Evolutionary conservation across 257 asterid genomes (phyloP), one percentile per base, ranked within the genome.

Genomic region (Penstemon barbatus): DNA sequence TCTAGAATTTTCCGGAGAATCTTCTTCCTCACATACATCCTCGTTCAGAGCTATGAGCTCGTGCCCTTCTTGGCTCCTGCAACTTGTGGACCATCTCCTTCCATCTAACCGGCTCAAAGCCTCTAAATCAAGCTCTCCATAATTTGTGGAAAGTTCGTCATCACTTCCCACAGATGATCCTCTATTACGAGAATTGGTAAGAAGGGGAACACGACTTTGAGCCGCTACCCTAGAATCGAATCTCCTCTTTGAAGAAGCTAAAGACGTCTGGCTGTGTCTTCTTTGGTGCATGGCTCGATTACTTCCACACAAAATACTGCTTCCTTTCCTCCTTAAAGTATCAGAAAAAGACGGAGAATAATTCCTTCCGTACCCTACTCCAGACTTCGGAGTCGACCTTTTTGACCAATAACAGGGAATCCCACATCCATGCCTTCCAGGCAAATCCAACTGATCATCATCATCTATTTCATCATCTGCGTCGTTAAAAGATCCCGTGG

Each of bases 351-450:
- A 91, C 3, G 99, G 97, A 13, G 98, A 91, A 65, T 79, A 88
- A 64, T 86, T 79, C 71, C 96, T 93, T 42, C 90, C 90, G 63
- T 77, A 75, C 49, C 92, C 89, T 2, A 73, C 75, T 80, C 91
- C 78, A 56, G 90, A 91, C 83, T 86, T 94, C 41, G 99, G 98
- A 0, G 98, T 91, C 4, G 97, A 87, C 79, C 92, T 87, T 74
- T 76, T 91, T 40, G 99, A 91, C 99, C 98, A 87, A 76, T 85
- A 90, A 81, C 99, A 94, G 13, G 98, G 83, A 70, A 94, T 91
- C 62, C 98, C 99, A 75, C 99, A 94, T 44, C 97, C 99, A n/a
- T 77, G 87, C 39, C 86, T 76, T 19, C 97, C 93, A 1, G 87
- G 86, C 37, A 94, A 84, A 77, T 87, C 97, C 75, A 86, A 83